Percentiles rank a stretch among this genome's conserved stretches.
phyloP scores from a whole-genome alignment of 2,329 filamentous ascomycete genomes.

The Aspergillus sp. region DNA sequence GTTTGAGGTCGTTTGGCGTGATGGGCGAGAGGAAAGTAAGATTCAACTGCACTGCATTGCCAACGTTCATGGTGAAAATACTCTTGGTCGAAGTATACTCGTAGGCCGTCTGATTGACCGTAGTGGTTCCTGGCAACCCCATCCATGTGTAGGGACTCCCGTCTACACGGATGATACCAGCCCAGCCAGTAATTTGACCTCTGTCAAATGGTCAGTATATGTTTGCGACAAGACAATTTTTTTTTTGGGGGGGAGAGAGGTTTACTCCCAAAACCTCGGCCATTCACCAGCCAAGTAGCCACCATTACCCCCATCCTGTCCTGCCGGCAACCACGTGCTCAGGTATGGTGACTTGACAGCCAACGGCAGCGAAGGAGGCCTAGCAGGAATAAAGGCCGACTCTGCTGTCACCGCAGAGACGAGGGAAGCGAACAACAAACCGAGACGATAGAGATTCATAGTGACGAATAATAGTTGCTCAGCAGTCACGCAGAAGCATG shows the following conservation, averaged over 20 bases:
- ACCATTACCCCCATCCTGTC: conserved; percentile 55
- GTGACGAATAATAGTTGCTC: conserved; percentile 9
- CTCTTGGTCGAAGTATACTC: conserved; percentile 68
- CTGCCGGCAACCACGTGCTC: conserved; percentile 61
- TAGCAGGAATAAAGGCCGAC: conserved; percentile 57
- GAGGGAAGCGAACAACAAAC: conserved; percentile 18
- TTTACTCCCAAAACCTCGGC: conserved; percentile 63
- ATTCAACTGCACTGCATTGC: conserved; percentile 55
- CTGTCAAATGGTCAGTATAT: conserved; percentile 29
- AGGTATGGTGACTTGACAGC: conserved; percentile 71
- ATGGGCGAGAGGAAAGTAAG: conserved; percentile 66
- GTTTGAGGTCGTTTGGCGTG: conserved; percentile 57
- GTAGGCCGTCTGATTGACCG: conserved; percentile 53
- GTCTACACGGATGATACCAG: conserved; percentile 64
- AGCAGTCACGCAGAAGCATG: conserved; percentile 11
- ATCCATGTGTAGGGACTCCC: conserved; percentile 60
- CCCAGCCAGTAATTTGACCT: conserved; percentile 56
- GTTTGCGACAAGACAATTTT: neutral
- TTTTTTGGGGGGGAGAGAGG: no score
- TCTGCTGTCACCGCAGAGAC: conserved; percentile 16
- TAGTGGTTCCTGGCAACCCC: conserved; percentile 47
- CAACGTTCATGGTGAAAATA: conserved; percentile 62
- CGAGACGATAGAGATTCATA: conserved; percentile 24
- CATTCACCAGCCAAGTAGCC: conserved; percentile 63
- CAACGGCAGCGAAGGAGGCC: conserved; percentile 63